Evolutionary conservation across 805 yeast genomes (phyloP).

Genomic region (Ogataea populi-albae): DNA sequence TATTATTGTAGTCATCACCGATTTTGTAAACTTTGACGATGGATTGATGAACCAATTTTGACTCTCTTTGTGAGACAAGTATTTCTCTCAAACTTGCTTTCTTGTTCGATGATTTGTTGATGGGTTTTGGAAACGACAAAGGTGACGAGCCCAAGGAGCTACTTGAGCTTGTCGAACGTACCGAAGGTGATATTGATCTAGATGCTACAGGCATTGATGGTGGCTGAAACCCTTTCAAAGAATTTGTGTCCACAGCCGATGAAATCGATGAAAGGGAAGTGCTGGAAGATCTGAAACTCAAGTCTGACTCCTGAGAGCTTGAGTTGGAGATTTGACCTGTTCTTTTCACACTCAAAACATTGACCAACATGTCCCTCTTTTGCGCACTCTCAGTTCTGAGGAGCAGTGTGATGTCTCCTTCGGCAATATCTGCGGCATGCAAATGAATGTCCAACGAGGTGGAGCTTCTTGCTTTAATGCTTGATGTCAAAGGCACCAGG

Average conservation of each 20-base stretch:
- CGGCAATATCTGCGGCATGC: conserved; percentile 7
- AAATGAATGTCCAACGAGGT: conserved; percentile 22
- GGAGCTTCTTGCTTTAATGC: conserved; percentile 18
- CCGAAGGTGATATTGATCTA: conserved; percentile 4
- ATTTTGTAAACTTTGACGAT: conserved; percentile 8
- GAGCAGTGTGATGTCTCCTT: conserved; percentile 8
- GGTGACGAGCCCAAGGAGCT: conserved; percentile 4
- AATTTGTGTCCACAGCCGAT: not conserved
- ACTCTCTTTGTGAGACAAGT: conserved; percentile 5
- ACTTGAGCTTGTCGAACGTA: conserved; percentile 3
- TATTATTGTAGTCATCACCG: not conserved
- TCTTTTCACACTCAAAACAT: conserved; percentile 8
- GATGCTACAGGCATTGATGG: conserved; percentile 9
- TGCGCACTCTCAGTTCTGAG: conserved; percentile 7
- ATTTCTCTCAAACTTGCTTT: conserved; percentile 3
- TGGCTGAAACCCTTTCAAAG: conserved; percentile 2
- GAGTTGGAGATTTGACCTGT: conserved; percentile 23
- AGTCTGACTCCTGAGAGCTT: conserved; percentile 23
- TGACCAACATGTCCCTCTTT: conserved; percentile 9
- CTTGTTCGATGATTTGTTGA: not conserved
- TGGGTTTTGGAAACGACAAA: conserved; percentile 8
- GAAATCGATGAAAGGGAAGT: conserved; percentile 14
- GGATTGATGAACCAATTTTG: conserved; percentile 13
- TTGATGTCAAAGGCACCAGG: conserved; percentile 15
- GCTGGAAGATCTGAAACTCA: conserved; percentile 16